Base-by-base conservation (phyloP, 148 eudicot species). In the Linanthus parryae region DNA sequence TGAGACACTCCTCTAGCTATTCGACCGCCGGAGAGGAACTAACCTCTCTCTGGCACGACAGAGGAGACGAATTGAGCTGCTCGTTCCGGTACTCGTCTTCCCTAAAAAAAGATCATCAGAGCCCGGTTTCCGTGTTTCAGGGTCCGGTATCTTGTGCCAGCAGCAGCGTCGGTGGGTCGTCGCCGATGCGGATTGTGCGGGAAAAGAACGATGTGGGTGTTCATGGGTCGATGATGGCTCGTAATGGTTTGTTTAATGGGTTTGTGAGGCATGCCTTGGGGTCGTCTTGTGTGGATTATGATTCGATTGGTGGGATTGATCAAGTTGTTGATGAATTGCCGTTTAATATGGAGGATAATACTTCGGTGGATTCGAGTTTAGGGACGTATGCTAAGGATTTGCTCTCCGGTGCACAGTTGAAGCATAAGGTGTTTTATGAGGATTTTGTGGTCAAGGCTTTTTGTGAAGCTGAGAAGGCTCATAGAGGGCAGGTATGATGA, bases 381-480 rank as follows among this genome's bases (percentile, higher is more conserved):
- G 75, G 44, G 10, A 38, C 61, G 0, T 69, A 62, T 57, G 88
- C 83, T 9, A 33, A 50, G 34, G 80, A 69, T 54, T 63, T 94
- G 84, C 73, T 94, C 27, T 56, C 64, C 37, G 64, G 67, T 53
- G 96, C 99, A n/a, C 95, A 88, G 60, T 64, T 56, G 24, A 73
- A 73, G 56, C 91, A 94, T 56, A 63, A 48, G 50, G 68, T 94
- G 2, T 94, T 94, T 30, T 48, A 50, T 59, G 94, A 84, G 39
- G 91, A 80, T 11, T 63, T 84, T 57, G 92, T 94, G 7, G 62
- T 88, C 8, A 82, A 74, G 67, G 99, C 96, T 12, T 94, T 94
- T 62, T 70, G 71, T 44, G 95, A 84, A 65, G 96, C 99, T 56
- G 99, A 88, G 70, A 80, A 77, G 59, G 99, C 99, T 51, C 99